phyloP scores from a whole-genome alignment of 352 stramenopile genomes.

The Phytophthora multivora region DNA sequence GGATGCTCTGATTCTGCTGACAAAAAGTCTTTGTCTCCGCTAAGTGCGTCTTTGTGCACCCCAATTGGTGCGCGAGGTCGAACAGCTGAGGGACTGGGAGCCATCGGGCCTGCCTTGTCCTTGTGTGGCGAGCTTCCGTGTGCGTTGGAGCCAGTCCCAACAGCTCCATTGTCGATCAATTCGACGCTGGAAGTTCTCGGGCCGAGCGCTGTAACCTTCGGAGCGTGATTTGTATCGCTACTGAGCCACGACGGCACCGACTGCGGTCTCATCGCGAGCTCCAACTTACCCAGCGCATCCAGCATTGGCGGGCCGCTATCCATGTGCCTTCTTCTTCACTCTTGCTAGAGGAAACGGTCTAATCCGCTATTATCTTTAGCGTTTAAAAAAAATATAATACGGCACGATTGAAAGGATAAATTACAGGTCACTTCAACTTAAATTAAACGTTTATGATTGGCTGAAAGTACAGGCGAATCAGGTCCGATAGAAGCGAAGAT shows the following conservation, averaged over 20 bases:
- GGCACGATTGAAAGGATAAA: too few relatives aligned
- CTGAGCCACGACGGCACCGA: constrained; percentile 78
- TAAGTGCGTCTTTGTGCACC: constrained; percentile 48
- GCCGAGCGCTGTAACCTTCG: constrained; percentile 61
- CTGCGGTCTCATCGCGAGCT: constrained; percentile 73
- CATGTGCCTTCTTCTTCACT: constrained; percentile 11
- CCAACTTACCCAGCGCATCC: constrained; percentile 66
- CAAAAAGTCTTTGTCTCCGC: constrained; percentile 47
- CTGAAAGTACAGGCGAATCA: not conserved
- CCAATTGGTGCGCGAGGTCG: constrained; percentile 64
- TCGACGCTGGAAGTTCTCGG: constrained; percentile 57
- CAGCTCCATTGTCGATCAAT: constrained; percentile 46
- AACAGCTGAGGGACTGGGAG: constrained; percentile 39
- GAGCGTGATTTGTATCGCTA: constrained; percentile 71
- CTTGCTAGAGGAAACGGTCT: not conserved
- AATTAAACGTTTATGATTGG: constrained; percentile 1
- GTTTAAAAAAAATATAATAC: too few relatives aligned
- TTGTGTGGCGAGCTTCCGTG: constrained; percentile 17
- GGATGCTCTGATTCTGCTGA: constrained; percentile 42
- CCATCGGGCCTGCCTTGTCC: constrained; percentile 28
- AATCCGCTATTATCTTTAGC: constrained; percentile 24
- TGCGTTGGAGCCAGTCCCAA: not conserved
- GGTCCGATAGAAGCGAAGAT: constrained; percentile 1
- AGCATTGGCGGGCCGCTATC: constrained; percentile 44
- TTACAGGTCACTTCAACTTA: too few relatives aligned